A percentile compares a stretch with the other conserved stretches of the same genome.
phyloP scores from a whole-genome alignment of 2,329 filamentous ascomycete genomes.

The Macroventuria anomochaeta region DNA sequence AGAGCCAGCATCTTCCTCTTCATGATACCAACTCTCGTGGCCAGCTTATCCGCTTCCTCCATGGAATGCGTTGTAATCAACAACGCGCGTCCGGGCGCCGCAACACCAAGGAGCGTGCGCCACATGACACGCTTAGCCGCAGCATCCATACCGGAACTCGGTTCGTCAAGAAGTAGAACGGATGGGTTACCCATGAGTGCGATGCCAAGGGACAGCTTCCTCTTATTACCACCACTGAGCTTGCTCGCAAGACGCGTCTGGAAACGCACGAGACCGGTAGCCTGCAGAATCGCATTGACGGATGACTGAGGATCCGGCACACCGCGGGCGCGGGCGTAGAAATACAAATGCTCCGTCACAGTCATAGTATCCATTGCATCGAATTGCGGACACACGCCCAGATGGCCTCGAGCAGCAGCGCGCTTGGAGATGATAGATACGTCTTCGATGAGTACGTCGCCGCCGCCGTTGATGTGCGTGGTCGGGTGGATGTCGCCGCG shows the following conservation, averaged over 20 bases:
- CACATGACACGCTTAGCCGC: slow-evolving; percentile 93
- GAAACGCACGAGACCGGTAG: slow-evolving; percentile 78
- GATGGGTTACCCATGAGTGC: slow-evolving; percentile 91
- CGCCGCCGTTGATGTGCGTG: slow-evolving; percentile 61
- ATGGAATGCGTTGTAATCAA: slow-evolving; percentile 92
- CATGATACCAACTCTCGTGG: slow-evolving; percentile 83
- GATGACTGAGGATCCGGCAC: slow-evolving; percentile 78
- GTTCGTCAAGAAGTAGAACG: slow-evolving; percentile 88
- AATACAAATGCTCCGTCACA: slow-evolving; percentile 81
- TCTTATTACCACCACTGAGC: slow-evolving; percentile 88
- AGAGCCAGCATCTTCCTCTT: slow-evolving; percentile 84
- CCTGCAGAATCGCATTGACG: slow-evolving; percentile 76
- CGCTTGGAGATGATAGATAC: slow-evolving; percentile 76
- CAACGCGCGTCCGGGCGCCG: slow-evolving; percentile 74
- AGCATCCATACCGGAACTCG: slow-evolving; percentile 86
- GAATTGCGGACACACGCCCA: slow-evolving; percentile 86
- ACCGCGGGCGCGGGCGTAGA: slow-evolving; percentile 86
- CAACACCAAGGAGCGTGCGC: slow-evolving; percentile 77
- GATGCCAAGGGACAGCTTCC: slow-evolving; percentile 89
- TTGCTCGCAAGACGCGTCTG: slow-evolving; percentile 76
- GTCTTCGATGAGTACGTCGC: slow-evolving; percentile 81
- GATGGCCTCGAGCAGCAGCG: slow-evolving; percentile 72
- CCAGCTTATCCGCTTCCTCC: slow-evolving; percentile 92
- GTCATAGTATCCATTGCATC: slow-evolving; percentile 89
- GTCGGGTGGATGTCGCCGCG: slow-evolving; percentile 84